Percentiles rank a stretch among this genome's conserved stretches.
Evolutionary conservation across 2,329 filamentous ascomycete genomes (phyloP).

Genomic region (Rutstroemia sydowiana): DNA sequence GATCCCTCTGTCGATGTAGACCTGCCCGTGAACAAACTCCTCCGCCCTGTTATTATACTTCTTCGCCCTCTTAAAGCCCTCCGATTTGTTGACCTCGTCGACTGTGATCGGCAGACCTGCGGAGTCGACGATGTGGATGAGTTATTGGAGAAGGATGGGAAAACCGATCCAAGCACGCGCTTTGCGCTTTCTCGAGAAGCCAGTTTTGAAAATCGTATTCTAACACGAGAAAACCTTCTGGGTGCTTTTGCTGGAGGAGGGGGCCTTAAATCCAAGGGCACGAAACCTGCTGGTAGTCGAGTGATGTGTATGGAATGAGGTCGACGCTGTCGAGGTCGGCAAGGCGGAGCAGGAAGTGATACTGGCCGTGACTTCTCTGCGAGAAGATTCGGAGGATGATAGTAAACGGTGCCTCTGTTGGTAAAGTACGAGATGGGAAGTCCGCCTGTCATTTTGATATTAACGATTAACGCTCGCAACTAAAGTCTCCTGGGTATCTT

Average conservation of each 20-base stretch:
- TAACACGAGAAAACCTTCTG: conserved; percentile 29
- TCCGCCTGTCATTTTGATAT: conserved; percentile 26
- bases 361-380: conserved; percentile 13
- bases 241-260: conserved; percentile 24
- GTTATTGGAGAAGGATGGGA: conserved; percentile 21
- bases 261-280: conserved; percentile 32
- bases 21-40: conserved; percentile 22
- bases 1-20: conserved; percentile 7
- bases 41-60: no score
- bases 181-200: conserved; percentile 36
- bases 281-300: conserved; percentile 39
- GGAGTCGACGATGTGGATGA: conserved; percentile 12
- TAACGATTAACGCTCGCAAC: conserved; percentile 13
- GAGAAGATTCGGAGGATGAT: conserved; percentile 18
- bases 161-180: conserved; percentile 29
- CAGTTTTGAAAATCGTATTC: conserved; percentile 36
- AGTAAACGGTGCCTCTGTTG: conserved; percentile 24
- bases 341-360: conserved; percentile 35
- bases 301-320: conserved; percentile 50
- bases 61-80: no score
- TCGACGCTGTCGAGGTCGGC: conserved; percentile 43
- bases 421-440: conserved; percentile 20
- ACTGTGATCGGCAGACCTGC: conserved; percentile 15
- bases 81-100: conserved; percentile 17
- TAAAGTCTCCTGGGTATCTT: not conserved